Percentiles rank a stretch among this genome's conserved stretches.
These are phyloP conservation scores for Lipomyces mesembrius DNA, from an alignment of 805 yeast genomes.

Conservation along the genomic window DNA sequence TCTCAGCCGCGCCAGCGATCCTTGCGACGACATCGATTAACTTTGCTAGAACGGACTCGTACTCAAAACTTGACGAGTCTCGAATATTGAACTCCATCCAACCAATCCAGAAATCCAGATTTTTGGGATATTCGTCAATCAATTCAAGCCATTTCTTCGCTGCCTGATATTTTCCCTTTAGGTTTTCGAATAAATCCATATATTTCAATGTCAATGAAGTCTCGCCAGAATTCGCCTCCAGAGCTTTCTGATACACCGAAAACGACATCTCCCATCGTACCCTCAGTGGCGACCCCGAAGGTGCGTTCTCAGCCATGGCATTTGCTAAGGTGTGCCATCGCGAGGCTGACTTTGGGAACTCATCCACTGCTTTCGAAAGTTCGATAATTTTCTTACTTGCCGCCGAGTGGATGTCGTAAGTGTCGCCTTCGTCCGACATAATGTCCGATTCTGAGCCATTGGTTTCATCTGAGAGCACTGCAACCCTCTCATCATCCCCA, in stretches of 20 bases:
- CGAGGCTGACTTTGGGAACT: constrained; percentile 14
- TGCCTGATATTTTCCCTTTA: constrained; percentile 30
- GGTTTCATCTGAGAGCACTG: neutral
- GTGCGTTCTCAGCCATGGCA: constrained; percentile 9
- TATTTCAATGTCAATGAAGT: constrained; percentile 15
- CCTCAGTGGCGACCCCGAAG: constrained; percentile 4
- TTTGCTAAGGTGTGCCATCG: constrained; percentile 25
- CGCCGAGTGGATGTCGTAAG: constrained; percentile 7
- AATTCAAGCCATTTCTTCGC: constrained; percentile 19
- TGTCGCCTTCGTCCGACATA: constrained; percentile 15
- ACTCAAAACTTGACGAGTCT: constrained; percentile 26
- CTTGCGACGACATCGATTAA: constrained; percentile 9
- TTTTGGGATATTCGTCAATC: constrained; percentile 17
- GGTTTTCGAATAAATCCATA: constrained; percentile 17
- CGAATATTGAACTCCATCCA: constrained; percentile 29
- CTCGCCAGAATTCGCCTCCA: constrained; percentile 23
- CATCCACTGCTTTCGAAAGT: constrained; percentile 20
- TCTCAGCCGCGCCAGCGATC: neutral
- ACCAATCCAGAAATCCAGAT: constrained; percentile 18
- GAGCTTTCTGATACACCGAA: constrained; percentile 29
- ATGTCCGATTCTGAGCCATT: neutral
- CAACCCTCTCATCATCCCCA: neutral
- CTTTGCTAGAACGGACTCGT: constrained; percentile 9
- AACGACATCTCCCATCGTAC: constrained; percentile 20
- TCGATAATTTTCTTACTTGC: constrained; percentile 2